Conservation (phyloP, 164 flowering plant genomes). For the Vitis rupestris region DNA sequence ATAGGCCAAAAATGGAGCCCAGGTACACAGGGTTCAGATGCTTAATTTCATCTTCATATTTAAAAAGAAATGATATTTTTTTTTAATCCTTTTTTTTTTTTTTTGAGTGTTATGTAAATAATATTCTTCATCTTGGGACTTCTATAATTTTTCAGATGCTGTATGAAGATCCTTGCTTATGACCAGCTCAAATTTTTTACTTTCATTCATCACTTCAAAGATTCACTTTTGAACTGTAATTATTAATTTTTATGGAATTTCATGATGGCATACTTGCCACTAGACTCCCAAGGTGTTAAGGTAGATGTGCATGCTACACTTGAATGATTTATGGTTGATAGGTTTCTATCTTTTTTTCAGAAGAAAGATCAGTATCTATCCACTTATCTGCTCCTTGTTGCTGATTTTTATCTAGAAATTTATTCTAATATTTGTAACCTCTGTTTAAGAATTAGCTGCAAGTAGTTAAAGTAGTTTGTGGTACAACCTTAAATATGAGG, state of each 20-base stretch:
- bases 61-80: no score
- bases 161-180: not conserved
- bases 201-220: not conserved
- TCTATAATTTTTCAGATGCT: no score
- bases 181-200: not conserved
- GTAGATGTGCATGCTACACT: not conserved
- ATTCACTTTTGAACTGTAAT: not conserved
- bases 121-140: no score
- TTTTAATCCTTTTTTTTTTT: no score
- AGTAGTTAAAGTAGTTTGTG: not conserved
- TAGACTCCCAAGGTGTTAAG: not conserved
- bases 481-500: not conserved
- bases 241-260: not conserved
- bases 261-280: not conserved
- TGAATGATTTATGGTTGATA: not conserved
- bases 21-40: no score
- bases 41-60: no score
- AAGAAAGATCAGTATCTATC: no score
- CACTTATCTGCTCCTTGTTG: no score
- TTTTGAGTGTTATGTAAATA: no score
- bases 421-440: no score
- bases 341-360: not conserved
- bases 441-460: conserved; percentile 1
- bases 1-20: no score
- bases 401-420: no score